A percentile compares a stretch with the other conserved stretches of the same genome.
Evolutionary conservation across 2,329 filamentous ascomycete genomes (phyloP).

Genomic region (Ophiostoma pallidulum): DNA sequence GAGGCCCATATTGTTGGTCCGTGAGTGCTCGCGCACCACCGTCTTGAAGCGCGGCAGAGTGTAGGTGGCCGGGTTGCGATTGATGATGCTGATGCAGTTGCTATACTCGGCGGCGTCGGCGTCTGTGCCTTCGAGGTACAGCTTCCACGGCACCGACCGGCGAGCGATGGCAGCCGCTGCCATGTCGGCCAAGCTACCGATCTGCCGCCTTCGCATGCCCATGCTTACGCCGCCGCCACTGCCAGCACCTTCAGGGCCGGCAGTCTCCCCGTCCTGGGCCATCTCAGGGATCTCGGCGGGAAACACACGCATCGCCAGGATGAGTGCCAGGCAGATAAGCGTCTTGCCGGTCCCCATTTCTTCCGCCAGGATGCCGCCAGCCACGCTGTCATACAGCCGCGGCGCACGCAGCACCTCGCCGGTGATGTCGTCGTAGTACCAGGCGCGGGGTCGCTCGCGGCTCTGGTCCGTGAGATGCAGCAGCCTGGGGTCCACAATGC

Average conservation of each 20-base stretch:
- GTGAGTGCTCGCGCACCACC: conserved; percentile 14
- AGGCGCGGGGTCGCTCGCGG: conserved; percentile 37
- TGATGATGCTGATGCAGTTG: conserved; percentile 46
- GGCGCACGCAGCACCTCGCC: conserved; percentile 56
- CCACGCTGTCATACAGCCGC: conserved; percentile 60
- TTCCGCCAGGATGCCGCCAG: conserved; percentile 71
- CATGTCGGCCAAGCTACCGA: conserved; percentile 65
- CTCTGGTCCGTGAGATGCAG: conserved; percentile 49
- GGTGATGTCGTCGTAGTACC: conserved; percentile 61
- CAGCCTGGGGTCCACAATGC: conserved; percentile 65
- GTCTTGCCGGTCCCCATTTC: conserved; percentile 84
- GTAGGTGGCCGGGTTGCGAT: conserved; percentile 51
- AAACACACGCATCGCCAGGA: conserved; percentile 66
- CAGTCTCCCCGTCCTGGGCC: conserved; percentile 34
- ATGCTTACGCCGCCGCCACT: conserved; percentile 17
- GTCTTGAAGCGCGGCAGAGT: conserved; percentile 38
- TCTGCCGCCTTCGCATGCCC: conserved; percentile 30
- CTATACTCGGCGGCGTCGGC: conserved; percentile 40
- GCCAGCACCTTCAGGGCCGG: too few relatives aligned
- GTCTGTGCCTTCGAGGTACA: conserved; percentile 37
- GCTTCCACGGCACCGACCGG: conserved; percentile 60
- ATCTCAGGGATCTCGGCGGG: conserved; percentile 56
- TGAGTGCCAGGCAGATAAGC: conserved; percentile 66
- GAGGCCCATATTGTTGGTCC: too few relatives aligned
- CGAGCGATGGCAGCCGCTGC: conserved; percentile 57